Evolutionary conservation across 2,329 filamentous ascomycete species (phyloP).

Genomic region (Ceratocystiopsis minuta): DNA sequence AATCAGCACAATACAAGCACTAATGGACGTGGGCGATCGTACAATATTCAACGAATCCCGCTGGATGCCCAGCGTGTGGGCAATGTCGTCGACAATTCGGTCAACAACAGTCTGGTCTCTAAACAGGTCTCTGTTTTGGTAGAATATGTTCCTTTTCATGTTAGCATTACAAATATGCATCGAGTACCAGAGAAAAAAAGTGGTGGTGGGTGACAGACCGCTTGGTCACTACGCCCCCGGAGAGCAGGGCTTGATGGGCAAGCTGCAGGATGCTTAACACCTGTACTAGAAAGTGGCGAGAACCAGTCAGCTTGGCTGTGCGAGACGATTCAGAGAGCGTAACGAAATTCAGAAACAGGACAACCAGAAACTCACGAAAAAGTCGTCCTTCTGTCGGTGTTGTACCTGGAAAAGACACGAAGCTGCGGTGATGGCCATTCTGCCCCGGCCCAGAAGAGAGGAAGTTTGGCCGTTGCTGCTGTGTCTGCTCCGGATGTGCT

Average conservation of each 20-base stretch:
- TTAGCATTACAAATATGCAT: too few species aligned
- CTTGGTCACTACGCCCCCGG: conserved; percentile 40
- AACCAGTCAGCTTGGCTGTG: too few species aligned
- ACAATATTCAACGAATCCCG: conserved; percentile 55
- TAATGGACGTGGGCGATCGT: background rate
- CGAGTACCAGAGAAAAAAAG: too few species aligned
- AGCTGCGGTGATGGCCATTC: background rate
- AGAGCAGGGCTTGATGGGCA: conserved; percentile 38
- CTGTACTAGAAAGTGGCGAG: too few species aligned
- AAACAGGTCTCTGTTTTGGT: conserved; percentile 58
- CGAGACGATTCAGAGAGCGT: too few species aligned
- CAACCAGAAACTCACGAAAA: conserved; percentile 26
- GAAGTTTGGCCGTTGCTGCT: background rate
- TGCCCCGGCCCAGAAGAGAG: too few species aligned
- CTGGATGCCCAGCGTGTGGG: conserved; percentile 46
- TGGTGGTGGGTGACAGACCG: conserved; percentile 24
- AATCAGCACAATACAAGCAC: background rate
- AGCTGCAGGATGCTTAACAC: conserved; percentile 40
- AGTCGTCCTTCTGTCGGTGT: conserved; percentile 28
- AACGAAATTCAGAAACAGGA: background rate
- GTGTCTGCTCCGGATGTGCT: background rate
- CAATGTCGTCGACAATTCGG: conserved; percentile 54
- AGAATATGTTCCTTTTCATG: conserved; percentile 54
- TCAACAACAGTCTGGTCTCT: conserved; percentile 51
- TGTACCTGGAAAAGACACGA: conserved; percentile 27